Conservation (phyloP, 2,329 filamentous ascomycete genomes). For the Talaromyces marneffei region DNA sequence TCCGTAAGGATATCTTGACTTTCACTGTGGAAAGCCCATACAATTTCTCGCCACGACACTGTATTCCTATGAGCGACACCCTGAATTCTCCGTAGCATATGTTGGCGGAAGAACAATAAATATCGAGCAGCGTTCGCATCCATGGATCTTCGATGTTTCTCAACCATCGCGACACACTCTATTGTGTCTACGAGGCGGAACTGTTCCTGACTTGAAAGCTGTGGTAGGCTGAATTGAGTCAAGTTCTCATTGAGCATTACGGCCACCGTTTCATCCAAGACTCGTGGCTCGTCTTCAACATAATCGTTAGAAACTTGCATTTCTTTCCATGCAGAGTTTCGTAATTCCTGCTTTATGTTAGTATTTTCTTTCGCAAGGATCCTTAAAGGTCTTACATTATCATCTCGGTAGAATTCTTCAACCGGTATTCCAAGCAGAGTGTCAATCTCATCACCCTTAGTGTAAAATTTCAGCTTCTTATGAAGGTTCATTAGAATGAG, state of each 20-base stretch:
- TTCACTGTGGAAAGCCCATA: slow-evolving; percentile 41
- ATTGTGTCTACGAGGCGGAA: slow-evolving; percentile 79
- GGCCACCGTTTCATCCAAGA: slow-evolving; percentile 67
- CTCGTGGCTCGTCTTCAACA: slow-evolving; percentile 51
- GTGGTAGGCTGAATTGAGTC: slow-evolving; percentile 66
- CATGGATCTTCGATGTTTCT: slow-evolving; percentile 80
- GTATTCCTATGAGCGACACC: slow-evolving; percentile 57
- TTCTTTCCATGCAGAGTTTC: slow-evolving; percentile 43
- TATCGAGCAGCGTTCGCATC: slow-evolving; percentile 86
- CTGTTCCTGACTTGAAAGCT: slow-evolving; percentile 78
- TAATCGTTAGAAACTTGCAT: slow-evolving; percentile 50
- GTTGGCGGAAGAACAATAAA: slow-evolving; percentile 79
- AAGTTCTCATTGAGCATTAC: slow-evolving; percentile 67
- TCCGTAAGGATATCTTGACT: slow-evolving; percentile 85
- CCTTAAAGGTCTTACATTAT: not conserved
- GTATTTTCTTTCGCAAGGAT: not conserved
- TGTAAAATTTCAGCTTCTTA: slow-evolving; percentile 73
- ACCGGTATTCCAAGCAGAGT: slow-evolving; percentile 61
- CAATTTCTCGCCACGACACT: slow-evolving; percentile 49
- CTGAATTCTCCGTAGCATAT: slow-evolving; percentile 63
- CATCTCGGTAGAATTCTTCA: slow-evolving; percentile 44
- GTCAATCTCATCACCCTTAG: slow-evolving; percentile 73
- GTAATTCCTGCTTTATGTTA: slow-evolving; percentile 24
- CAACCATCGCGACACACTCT: slow-evolving; percentile 76
- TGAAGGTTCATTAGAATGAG: slow-evolving; percentile 66